Base-by-base conservation (phyloP, 2,329 filamentous ascomycete species). In the Ophiostoma sp. region DNA sequence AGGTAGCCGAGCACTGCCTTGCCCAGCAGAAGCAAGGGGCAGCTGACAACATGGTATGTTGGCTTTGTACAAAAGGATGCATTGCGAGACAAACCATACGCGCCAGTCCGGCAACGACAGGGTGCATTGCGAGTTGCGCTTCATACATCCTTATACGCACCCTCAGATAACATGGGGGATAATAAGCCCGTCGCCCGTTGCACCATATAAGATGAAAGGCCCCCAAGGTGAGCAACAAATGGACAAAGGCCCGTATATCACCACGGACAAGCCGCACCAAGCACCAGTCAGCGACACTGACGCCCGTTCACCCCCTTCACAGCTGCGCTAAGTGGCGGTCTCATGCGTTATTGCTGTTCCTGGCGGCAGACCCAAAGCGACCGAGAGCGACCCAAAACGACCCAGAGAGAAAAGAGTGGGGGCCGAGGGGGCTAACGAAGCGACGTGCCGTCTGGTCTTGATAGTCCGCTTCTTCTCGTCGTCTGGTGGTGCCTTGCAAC, bases 21-120 rank as follows among this genome's bases (percentile, higher is more conserved):
- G 16, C 38, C 65, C 11, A 65, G 49, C 67, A 60, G 62, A 65
- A 68, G 64, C 67, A 66, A 64, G 55, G 68, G 68, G 27, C 65
- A 49, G 18, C 16, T 18, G 36, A 36, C 7, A 18, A 14, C 49
- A 52, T 44, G 42, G 18, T 27, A 27, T 27, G 27, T 27, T 27
- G 27, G 27, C 27, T 27, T 27, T 27, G 27, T 27, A 27, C 27
- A 27, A 27, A 27, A 11, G 44, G 44, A 44, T 14, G 16, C 27
- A 49, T 27, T 27, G 1, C 2, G 27, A 27, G 27, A 27, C 2
- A 27, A 44, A 36, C 55, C 12, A 60, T 8, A 38, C 5, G 49
- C 49, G 49, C 12, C 49, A 55, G 49, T 55, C n/a, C 18, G 49
- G n/a, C n/a, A 55, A 55, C 49, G 49, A 55, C 49, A 55, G 27